phyloP scores from a whole-genome alignment of 441 rosid species.

The Euphorbia neoarborescens region DNA sequence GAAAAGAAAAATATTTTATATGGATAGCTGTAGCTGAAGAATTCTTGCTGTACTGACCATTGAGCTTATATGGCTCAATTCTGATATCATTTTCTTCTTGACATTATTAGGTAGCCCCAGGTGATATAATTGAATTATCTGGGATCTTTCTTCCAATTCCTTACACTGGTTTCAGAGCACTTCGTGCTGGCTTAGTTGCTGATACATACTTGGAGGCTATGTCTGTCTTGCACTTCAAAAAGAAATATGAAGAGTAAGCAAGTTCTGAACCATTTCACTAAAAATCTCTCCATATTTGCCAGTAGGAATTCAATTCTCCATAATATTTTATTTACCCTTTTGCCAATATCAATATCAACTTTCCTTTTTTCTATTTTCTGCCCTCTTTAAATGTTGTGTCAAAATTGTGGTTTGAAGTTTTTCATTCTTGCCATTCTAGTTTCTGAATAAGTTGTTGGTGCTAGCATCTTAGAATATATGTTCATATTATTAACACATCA shows the following conservation, averaged over 20 bases:
- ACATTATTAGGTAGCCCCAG: conserved; percentile 67
- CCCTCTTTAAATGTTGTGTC: background rate
- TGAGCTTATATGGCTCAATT: background rate
- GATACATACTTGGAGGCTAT: conserved; percentile 92
- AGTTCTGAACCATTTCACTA: conserved; percentile 8
- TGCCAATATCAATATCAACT: background rate
- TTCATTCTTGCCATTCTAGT: background rate
- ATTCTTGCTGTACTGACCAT: background rate
- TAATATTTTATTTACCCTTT: background rate
- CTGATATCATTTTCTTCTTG: background rate
- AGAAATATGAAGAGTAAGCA: conserved; percentile 93
- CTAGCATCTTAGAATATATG: background rate
- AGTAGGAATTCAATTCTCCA: background rate
- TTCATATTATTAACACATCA: background rate
- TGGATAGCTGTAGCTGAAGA: background rate
- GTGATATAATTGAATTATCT: conserved; percentile 92
- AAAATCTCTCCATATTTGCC: background rate
- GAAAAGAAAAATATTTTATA: background rate
- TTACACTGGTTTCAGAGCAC: conserved; percentile 84
- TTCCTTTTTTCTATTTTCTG: background rate
- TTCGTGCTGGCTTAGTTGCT: conserved; percentile 97
- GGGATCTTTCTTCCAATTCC: conserved; percentile 98
- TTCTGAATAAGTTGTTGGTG: background rate
- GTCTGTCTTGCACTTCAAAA: conserved; percentile 90
- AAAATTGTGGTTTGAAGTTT: background rate